Conservation (phyloP, 2,329 filamentous ascomycete species). For the Teratosphaeria zuluensis region DNA sequence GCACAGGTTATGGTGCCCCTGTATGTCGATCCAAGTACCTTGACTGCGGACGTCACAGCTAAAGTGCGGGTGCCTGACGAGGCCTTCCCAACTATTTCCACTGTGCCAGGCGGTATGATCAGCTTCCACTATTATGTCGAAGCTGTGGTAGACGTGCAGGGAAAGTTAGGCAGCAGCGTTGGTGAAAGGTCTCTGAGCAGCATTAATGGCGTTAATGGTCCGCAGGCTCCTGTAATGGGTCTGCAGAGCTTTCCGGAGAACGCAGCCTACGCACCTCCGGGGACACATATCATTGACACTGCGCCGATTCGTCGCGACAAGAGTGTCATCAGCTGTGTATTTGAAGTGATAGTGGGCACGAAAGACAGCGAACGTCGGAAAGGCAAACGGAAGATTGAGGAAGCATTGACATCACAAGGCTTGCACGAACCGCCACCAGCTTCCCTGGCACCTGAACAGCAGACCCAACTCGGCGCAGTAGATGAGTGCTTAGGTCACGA, state of each 20-base stretch:
- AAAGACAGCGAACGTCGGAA: constrained; percentile 58
- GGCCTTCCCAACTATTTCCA: constrained; percentile 81
- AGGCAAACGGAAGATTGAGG: constrained; percentile 34
- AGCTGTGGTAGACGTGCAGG: constrained; percentile 83
- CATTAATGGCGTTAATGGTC: constrained; percentile 8
- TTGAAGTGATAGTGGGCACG: constrained; percentile 82
- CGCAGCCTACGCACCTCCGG: constrained; percentile 10
- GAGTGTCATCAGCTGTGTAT: constrained; percentile 76
- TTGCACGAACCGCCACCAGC: constrained; percentile 3
- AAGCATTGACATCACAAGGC: not conserved
- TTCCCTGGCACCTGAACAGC: not conserved
- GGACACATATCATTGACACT: constrained; percentile 70
- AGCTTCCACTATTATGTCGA: constrained; percentile 92
- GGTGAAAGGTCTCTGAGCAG: constrained; percentile 44
- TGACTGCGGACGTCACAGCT: constrained; percentile 71
- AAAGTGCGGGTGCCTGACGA: constrained; percentile 82
- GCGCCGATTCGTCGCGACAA: constrained; percentile 79
- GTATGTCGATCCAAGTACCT: constrained; percentile 70
- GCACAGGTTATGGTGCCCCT: constrained; percentile 81
- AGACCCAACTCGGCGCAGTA: not conserved
- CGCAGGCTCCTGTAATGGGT: constrained; percentile 1
- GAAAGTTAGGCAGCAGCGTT: constrained; percentile 59
- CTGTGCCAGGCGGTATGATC: constrained; percentile 86
- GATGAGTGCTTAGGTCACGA: not conserved
- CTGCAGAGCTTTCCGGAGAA: constrained; percentile 2